These are phyloP conservation scores for Lasiodiplodia sp. DNA, from an alignment of 2,329 filamentous ascomycete species.

Conservation along the genomic window DNA sequence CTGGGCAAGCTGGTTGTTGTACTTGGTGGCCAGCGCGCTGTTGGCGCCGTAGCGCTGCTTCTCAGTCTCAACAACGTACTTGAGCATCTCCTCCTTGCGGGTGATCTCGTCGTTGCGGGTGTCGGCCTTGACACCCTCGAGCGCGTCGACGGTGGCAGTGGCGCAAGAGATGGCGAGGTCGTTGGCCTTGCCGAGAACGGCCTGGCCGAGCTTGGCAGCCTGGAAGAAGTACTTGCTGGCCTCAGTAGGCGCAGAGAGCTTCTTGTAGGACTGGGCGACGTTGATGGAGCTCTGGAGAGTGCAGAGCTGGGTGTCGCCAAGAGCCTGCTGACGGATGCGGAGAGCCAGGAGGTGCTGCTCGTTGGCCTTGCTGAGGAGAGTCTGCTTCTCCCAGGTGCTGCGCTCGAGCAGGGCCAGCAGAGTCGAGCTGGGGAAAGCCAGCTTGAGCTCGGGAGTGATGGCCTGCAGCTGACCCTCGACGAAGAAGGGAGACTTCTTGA, in stretches of 20 bases:
- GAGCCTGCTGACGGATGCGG: conserved; percentile 28
- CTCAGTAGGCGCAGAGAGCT: conserved; percentile 35
- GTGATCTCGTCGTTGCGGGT: conserved; percentile 31
- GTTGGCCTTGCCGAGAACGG: conserved; percentile 27
- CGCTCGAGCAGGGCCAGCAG: conserved; percentile 59
- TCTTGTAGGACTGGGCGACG: conserved; percentile 29
- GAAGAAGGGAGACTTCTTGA: conserved; percentile 55
- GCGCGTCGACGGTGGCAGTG: conserved; percentile 27
- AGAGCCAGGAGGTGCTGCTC: conserved; percentile 27
- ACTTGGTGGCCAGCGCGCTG: conserved; percentile 33
- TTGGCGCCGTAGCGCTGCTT: conserved; percentile 33
- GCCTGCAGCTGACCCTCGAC: conserved; percentile 52
- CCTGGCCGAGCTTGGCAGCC: conserved; percentile 37
- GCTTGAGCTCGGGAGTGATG: conserved; percentile 54
- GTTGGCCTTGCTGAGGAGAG: conserved; percentile 28
- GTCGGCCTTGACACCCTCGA: conserved; percentile 22
- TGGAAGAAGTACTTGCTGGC: conserved; percentile 48
- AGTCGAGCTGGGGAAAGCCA: conserved; percentile 56
- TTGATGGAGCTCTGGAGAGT: conserved; percentile 29
- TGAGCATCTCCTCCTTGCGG: conserved; percentile 36
- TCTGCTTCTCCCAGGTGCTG: conserved; percentile 50
- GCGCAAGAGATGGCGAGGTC: conserved; percentile 30
- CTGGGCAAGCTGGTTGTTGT: conserved; percentile 37
- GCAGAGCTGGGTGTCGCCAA: conserved; percentile 24
- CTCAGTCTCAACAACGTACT: conserved; percentile 36